Evolutionary conservation across 192 early-diverging fungal genomes (phyloP), one percentile per base, ranked within the genome.

Genomic region (Endogone sp.): DNA sequence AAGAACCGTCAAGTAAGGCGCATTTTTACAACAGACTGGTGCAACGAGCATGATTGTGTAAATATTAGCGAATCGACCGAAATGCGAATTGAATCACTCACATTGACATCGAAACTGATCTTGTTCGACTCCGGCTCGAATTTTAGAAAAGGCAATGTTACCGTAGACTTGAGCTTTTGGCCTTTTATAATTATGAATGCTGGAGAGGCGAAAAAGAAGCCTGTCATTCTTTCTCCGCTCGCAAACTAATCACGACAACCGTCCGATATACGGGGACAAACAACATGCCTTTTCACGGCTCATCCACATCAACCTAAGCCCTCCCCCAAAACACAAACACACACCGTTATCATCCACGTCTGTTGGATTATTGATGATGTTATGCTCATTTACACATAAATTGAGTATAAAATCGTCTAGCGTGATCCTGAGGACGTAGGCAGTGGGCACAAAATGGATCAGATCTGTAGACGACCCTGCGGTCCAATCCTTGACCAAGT

Each of bases 331-430:
- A 16, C 0, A 20, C 4, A 27, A 71, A 30, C 63, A 62, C 79
- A 24, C 82, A 91, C 91, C 80, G 70, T 94, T 94, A 56, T 94
- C 91, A 30, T 88, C 84, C 9, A 81, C 69, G 27, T 88, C 86
- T 23, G 81, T 89, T 21, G 89, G 88, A 67, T 86, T 78, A 68
- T 90, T 83, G 64, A 94, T 91, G 8, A 94, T 86, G 70, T 94
- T 93, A 63, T 88, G 79, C 57, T 91, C 87, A 70, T 94, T 94
- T 22, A 87, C 82, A 71, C 86, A 92, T 3, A 91, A 76, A 63
- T 81, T 85, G 8, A 92, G 61, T 29, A 82, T 70, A 31, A 84
- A 79, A 25, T 83, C 67, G 20, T 74, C 73, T 20, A 90, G 63
- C 3, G 71, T 63, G 13, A 89, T 64, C 22, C 83, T 78, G 54